Evolutionary conservation across 371 early-diverging fungal genomes (phyloP).

Genomic region (Saksenaea vasiformis): DNA sequence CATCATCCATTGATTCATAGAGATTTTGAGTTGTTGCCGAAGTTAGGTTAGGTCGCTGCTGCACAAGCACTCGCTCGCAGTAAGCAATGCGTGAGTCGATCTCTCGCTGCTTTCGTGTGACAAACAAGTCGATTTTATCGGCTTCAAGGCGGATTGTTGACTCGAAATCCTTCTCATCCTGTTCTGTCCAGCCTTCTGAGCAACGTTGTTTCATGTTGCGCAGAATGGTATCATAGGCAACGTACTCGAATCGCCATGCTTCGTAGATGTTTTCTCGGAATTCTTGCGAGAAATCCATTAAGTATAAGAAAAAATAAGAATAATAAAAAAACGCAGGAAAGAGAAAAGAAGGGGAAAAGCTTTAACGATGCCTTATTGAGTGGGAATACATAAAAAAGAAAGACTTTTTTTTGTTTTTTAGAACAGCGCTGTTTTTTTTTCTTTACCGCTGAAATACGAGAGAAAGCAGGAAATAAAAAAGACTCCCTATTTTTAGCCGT

Average conservation of each 20-base stretch:
- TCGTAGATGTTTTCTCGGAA: conserved; percentile 69
- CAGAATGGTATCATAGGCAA: conserved; percentile 83
- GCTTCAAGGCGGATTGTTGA: conserved; percentile 84
- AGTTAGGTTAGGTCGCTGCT: conserved; percentile 27
- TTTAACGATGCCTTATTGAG: not conserved
- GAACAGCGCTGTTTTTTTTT: conserved; percentile 2
- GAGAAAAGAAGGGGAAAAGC: conserved; percentile 13
- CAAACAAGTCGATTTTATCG: conserved; percentile 71
- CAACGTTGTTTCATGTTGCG: conserved; percentile 64
- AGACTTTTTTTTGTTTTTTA: not conserved
- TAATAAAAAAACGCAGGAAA: conserved; percentile 1
- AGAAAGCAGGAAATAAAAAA: not conserved
- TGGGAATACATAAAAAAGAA: conserved; percentile 1
- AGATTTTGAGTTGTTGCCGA: conserved; percentile 19
- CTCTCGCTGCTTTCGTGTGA: conserved; percentile 79
- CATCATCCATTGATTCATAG: conserved; percentile 67
- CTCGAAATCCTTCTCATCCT: conserved; percentile 85
- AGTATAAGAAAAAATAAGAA: conserved; percentile 4
- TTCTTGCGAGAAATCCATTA: conserved; percentile 88
- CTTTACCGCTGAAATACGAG: conserved; percentile 1
- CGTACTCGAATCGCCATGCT: conserved; percentile 88
- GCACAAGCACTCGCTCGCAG: conserved; percentile 53
- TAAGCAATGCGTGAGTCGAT: conserved; percentile 84
- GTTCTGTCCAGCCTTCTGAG: conserved; percentile 53
- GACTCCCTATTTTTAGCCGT: not conserved